These are phyloP conservation scores for Serendipita sp. DNA, from an alignment of 768 basidiomycete genomes.

Conservation along the genomic window DNA sequence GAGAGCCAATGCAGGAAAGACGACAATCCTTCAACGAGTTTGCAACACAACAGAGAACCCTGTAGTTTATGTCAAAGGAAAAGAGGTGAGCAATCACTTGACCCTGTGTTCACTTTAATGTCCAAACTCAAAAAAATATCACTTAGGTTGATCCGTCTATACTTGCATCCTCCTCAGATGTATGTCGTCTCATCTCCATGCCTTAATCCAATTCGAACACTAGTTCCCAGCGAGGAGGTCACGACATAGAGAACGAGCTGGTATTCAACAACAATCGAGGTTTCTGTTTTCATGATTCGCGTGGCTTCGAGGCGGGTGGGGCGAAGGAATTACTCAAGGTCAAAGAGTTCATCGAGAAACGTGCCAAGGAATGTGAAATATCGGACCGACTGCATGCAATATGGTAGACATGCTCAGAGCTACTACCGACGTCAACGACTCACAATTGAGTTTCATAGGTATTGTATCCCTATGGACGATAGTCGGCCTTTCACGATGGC, in stretches of 20 bases:
- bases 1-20: constrained; percentile 12
- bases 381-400: constrained; percentile 24
- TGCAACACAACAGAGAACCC: constrained; percentile 9
- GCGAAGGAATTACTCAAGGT: constrained; percentile 19
- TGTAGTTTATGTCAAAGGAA: neutral
- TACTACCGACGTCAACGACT: neutral
- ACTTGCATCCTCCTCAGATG: neutral
- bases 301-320: constrained; percentile 25
- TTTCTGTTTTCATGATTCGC: constrained; percentile 29
- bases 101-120: neutral
- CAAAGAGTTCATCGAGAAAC: constrained; percentile 19
- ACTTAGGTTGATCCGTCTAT: neutral
- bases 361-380: constrained; percentile 12
- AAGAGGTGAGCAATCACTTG: neutral
- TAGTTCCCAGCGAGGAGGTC: constrained; percentile 19
- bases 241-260: constrained; percentile 21
- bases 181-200: too few species aligned
- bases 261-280: constrained; percentile 19
- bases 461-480: constrained; percentile 22
- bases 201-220: neutral
- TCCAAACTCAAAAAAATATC: neutral
- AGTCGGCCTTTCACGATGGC: constrained; percentile 17
- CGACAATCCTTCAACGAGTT: constrained; percentile 10
- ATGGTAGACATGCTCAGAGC: constrained; percentile 17
- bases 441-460: constrained; percentile 19